Percentiles rank a stretch among this genome's conserved stretches.
phyloP scores from a whole-genome alignment of 2,329 filamentous ascomycete genomes.

The Pseudocercospora cruenta region DNA sequence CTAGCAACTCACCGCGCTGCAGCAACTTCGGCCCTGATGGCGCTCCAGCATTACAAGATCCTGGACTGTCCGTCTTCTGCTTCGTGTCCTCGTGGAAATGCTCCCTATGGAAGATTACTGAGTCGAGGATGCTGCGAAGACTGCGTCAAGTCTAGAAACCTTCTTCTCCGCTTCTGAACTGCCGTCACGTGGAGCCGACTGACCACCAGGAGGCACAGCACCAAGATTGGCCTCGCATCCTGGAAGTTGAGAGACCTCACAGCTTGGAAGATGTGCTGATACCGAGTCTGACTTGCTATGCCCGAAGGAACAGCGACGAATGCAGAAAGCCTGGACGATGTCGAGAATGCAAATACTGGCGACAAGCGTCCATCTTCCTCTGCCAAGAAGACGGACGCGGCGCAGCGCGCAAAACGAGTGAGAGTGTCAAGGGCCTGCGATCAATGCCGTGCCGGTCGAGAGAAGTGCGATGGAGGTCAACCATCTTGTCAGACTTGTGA shows the following conservation, averaged over 20 bases:
- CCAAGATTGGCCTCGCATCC: too few species aligned
- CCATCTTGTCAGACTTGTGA: slow-evolving; percentile 70
- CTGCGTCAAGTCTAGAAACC: not conserved
- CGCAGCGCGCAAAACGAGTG: slow-evolving; percentile 55
- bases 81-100: not conserved
- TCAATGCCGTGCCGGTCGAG: slow-evolving; percentile 49
- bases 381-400: slow-evolving; percentile 26
- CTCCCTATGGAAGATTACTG: not conserved
- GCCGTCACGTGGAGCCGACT: slow-evolving; percentile 1
- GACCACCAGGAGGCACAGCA: too few species aligned
- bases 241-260: not conserved
- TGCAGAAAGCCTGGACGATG: slow-evolving; percentile 13
- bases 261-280: slow-evolving; percentile 10
- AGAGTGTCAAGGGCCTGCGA: slow-evolving; percentile 46
- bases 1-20: not conserved
- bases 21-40: not conserved
- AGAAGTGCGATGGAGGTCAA: slow-evolving; percentile 72
- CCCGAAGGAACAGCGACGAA: slow-evolving; percentile 12
- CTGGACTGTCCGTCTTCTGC: not conserved
- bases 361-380: slow-evolving; percentile 22
- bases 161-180: not conserved
- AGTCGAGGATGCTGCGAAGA: not conserved
- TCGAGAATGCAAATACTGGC: slow-evolving; percentile 4
- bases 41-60: not conserved
- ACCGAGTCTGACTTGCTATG: slow-evolving; percentile 22